Percentiles rank a stretch among this genome's conserved stretches.
Conservation (phyloP, 2,329 filamentous ascomycete genomes). For the Drechslerella dactyloides region DNA sequence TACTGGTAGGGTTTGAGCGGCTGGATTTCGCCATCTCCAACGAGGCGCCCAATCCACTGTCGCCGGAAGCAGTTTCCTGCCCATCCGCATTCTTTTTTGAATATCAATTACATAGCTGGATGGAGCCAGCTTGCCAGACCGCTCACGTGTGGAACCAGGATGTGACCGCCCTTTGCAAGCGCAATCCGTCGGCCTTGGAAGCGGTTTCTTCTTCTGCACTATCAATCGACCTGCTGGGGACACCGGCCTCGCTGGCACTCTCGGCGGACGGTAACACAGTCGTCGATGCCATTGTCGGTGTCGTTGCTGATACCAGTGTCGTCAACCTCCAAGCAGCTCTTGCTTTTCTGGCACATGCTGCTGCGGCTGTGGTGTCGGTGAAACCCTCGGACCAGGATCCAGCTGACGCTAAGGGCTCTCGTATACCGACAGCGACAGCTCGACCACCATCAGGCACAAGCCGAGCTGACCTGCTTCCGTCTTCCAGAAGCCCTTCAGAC, state of each 20-base stretch:
- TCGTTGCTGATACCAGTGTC: slow-evolving; percentile 2
- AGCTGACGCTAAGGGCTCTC: slow-evolving; percentile 13
- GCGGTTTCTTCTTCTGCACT: slow-evolving; percentile 23
- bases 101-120: slow-evolving; percentile 23
- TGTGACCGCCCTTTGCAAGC: slow-evolving; percentile 32
- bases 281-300: background rate
- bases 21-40: slow-evolving; percentile 35
- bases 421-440: background rate
- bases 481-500: slow-evolving; percentile 20
- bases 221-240: slow-evolving; percentile 27
- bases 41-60: slow-evolving; percentile 19
- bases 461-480: background rate
- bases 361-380: slow-evolving; percentile 34
- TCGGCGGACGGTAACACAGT: background rate
- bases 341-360: slow-evolving; percentile 17
- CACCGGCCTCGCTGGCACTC: slow-evolving; percentile 23
- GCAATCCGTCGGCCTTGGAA: background rate
- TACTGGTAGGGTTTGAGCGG: slow-evolving; percentile 42
- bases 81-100: slow-evolving; percentile 22
- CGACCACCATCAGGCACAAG: background rate
- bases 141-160: slow-evolving; percentile 48
- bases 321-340: slow-evolving; percentile 1
- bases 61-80: slow-evolving; percentile 20
- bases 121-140: slow-evolving; percentile 43
- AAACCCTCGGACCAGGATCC: slow-evolving; percentile 39